Evolutionary conservation across 306 rosid species (phyloP), one percentile per base, ranked within the genome.

Genomic region (Cucurbita moschata): DNA sequence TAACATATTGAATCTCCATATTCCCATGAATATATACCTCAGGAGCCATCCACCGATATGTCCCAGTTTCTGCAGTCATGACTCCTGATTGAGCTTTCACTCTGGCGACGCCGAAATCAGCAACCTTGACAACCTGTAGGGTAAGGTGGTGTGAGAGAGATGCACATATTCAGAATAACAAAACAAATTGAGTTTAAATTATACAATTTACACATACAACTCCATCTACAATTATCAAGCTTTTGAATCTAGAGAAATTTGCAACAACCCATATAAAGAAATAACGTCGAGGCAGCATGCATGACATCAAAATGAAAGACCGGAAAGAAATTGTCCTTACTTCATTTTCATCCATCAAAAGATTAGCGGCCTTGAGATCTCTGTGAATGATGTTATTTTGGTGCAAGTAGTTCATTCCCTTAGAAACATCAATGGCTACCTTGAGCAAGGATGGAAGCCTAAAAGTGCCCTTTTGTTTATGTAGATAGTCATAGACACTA

Each of bases 31-130:
- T 59, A 62, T 59, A 62, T 72, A 95, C 97, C 96, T 95, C 97
- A 52, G 99, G 99, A 81, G 99, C 99, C 99, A 95, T 95, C 99
- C 99, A 95, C 53, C 99, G 77, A 69, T 95, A 95, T 10, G 99
- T 95, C 76, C 99, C 99, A 78, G 99, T 95, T 89, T 95, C 99
- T 47, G 99, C 97, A 35, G 99, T 95, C 99, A 91, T 95, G 71
- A 95, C 96, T 50, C 99, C 99, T 46, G 97, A 85, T 71, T 95
- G 99, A 81, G 87, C 73, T 87, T 84, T 91, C 65, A 95, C 97
- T 84, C 99, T 88, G 49, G 99, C 96, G 79, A 95, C 99, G 46
- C 99, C 99, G 72, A 95, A 95, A 87, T 95, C 99, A 65, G 96
- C 99, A 14, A 95, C 99, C 88, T 95, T 95, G 78, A 95, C 96